These are phyloP conservation scores for Alternaria rosae DNA, from an alignment of 2,329 filamentous ascomycete species.

Conservation along the genomic window DNA sequence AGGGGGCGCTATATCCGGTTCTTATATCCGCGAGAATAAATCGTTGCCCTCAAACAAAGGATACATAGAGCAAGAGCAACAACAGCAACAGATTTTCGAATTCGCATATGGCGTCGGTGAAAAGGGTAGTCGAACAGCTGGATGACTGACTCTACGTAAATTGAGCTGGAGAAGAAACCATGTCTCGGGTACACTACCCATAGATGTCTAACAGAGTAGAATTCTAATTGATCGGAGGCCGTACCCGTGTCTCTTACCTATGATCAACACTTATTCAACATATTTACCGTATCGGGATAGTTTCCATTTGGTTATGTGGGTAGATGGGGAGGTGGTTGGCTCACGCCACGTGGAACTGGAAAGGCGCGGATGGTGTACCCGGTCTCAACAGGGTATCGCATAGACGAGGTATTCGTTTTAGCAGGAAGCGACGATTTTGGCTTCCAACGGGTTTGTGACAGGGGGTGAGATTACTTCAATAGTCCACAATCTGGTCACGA, in stretches of 20 bases:
- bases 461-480: background rate
- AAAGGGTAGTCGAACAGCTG: background rate
- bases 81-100: background rate
- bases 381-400: background rate
- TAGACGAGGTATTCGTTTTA: background rate
- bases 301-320: background rate
- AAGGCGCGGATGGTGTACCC: background rate
- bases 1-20: background rate
- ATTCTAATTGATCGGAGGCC: conserved; percentile 5
- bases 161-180: background rate
- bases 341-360: background rate
- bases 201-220: background rate
- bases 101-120: background rate
- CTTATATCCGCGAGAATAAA: background rate
- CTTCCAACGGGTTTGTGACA: background rate
- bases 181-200: background rate
- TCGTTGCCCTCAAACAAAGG: background rate
- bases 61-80: background rate
- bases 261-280: conserved; percentile 7
- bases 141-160: background rate
- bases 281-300: conserved; percentile 9
- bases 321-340: background rate
- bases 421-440: background rate
- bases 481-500: background rate
- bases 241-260: conserved; percentile 18